Conservation (phyloP, 441 rosid genomes). For the Bruguiera hainesii region DNA sequence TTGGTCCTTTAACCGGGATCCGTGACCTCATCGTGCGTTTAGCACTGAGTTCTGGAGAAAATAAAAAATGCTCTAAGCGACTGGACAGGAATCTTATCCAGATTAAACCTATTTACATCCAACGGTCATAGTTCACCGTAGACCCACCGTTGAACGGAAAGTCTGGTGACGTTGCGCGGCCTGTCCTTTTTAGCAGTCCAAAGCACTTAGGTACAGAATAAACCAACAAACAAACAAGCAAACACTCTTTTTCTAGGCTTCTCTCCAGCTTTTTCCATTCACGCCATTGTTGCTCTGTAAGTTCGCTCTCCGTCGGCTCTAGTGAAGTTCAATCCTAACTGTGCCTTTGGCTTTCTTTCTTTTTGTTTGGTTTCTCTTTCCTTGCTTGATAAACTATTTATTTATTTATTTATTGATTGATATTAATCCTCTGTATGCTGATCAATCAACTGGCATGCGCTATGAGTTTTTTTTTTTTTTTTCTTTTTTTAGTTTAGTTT, state of each 20-base stretch:
- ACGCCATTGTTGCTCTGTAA: slow-evolving; percentile 3
- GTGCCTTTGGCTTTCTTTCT: not conserved
- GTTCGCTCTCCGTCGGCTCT: not conserved
- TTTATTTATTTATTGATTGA: not conserved
- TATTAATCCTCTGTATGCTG: too few species aligned
- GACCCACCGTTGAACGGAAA: slow-evolving; percentile 37
- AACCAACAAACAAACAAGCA: too few species aligned
- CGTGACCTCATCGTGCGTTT: too few species aligned
- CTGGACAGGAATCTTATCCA: not conserved
- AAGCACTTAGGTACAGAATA: not conserved
- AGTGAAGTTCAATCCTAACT: not conserved
- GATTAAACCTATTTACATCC: slow-evolving; percentile 28
- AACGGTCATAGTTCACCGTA: slow-evolving; percentile 30
- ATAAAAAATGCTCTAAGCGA: not conserved
- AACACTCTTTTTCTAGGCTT: not conserved
- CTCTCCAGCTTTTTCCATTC: slow-evolving; percentile 8
- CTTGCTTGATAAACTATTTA: not conserved
- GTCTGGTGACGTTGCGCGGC: slow-evolving; percentile 13
- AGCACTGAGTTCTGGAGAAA: too few species aligned
- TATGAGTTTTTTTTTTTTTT: too few species aligned
- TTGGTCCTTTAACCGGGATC: too few species aligned
- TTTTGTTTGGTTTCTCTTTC: not conserved
- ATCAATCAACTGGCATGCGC: too few species aligned
- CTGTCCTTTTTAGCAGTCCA: slow-evolving; percentile 19
- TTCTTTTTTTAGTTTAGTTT: too few species aligned